Evolutionary conservation across 495 filamentous ascomycete genomes (phyloP).

Genomic region (Penicillium steckii): DNA sequence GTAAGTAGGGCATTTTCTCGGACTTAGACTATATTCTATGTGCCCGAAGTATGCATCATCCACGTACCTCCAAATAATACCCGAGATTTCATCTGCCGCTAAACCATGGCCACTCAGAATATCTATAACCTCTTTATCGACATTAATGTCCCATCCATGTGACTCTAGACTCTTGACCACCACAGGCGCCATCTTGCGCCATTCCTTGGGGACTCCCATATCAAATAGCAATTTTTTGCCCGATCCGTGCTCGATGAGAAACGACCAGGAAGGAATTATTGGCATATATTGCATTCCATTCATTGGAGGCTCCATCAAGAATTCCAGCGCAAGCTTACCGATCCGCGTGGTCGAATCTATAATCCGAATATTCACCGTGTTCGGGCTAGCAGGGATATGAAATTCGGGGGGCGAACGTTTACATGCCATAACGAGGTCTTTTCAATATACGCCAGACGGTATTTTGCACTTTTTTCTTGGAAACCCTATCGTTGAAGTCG

Average conservation of each 20-base stretch:
- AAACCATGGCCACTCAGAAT: slow-evolving; percentile 48
- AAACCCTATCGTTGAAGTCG: too few species aligned
- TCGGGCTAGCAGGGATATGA: too few species aligned
- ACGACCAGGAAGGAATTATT: slow-evolving; percentile 46
- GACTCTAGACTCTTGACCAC: slow-evolving; percentile 24
- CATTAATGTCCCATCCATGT: slow-evolving; percentile 26
- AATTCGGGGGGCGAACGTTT: too few species aligned
- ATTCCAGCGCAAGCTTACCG: slow-evolving; percentile 22
- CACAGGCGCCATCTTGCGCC: slow-evolving; percentile 38
- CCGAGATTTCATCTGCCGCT: slow-evolving; percentile 47
- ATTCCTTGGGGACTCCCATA: slow-evolving; percentile 56
- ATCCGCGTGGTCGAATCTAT: slow-evolving; percentile 50
- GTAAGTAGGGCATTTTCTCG: not conserved
- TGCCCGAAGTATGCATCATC: too few species aligned
- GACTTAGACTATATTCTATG: not conserved
- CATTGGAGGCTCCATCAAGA: slow-evolving; percentile 45
- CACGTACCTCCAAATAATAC: slow-evolving; percentile 54
- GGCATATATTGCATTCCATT: slow-evolving; percentile 37
- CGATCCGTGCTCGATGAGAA: slow-evolving; percentile 53
- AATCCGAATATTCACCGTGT: too few species aligned
- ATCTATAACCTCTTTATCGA: slow-evolving; percentile 49
- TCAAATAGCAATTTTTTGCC: slow-evolving; percentile 55
- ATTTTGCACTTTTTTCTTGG: too few species aligned
- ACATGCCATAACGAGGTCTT: too few species aligned
- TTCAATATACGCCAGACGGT: too few species aligned